These are phyloP conservation scores for Podaxis mareebaensis DNA, from an alignment of 768 basidiomycete genomes.

Conservation along the genomic window DNA sequence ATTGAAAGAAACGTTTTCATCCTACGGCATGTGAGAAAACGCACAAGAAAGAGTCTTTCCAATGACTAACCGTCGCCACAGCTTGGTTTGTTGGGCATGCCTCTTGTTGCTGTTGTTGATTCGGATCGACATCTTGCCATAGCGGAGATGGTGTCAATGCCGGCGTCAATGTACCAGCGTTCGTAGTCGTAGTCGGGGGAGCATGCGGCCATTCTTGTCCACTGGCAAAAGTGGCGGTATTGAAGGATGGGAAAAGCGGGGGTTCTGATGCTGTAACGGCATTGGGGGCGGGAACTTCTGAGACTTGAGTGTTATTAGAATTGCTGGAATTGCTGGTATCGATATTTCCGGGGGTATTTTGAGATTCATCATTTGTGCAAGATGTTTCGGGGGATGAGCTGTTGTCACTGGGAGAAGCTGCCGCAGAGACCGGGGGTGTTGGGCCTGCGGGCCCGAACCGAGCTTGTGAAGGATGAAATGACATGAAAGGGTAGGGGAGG, in stretches of 20 bases:
- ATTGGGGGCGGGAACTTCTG: background rate
- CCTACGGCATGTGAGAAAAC: background rate
- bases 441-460: constrained; percentile 42
- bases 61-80: constrained; percentile 3
- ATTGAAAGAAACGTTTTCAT: constrained; percentile 27
- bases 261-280: background rate
- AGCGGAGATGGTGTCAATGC: constrained; percentile 11
- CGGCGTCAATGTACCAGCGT: constrained; percentile 11
- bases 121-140: background rate
- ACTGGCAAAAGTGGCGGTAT: constrained; percentile 9
- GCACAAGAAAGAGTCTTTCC: background rate
- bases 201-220: constrained; percentile 12
- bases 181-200: background rate
- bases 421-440: constrained; percentile 55
- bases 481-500: constrained; percentile 20
- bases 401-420: constrained; percentile 42
- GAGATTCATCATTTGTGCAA: background rate
- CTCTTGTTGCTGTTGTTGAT: constrained; percentile 6
- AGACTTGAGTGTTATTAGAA: background rate
- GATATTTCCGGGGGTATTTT: constrained; percentile 8
- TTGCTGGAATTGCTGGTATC: constrained; percentile 8
- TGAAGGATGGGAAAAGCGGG: constrained; percentile 8
- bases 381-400: constrained; percentile 6
- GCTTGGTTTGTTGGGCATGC: background rate
- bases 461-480: constrained; percentile 26